A percentile compares a stretch with the other conserved stretches of the same genome.
Conservation (phyloP, 75 land plant genomes). For the Azolla pinnata region DNA sequence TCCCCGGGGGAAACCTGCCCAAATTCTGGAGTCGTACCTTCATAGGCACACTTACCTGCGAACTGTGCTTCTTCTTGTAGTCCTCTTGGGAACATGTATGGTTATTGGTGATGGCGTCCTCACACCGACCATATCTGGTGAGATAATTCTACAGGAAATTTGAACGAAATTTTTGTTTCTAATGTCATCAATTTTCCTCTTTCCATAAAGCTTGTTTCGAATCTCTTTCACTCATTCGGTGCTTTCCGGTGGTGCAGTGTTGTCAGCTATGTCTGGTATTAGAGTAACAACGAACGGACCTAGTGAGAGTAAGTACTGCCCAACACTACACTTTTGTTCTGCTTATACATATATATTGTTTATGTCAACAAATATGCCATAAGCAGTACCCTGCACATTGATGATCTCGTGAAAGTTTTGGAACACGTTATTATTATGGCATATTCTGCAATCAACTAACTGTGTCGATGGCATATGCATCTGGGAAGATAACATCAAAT, state of each 20-base stretch:
- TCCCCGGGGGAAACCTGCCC: slow-evolving; percentile 22
- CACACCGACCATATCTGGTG: slow-evolving; percentile 88
- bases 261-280: slow-evolving; percentile 6
- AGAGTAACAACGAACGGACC: too few relatives aligned
- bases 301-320: too few relatives aligned
- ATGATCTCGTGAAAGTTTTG: background rate
- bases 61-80: slow-evolving; percentile 42
- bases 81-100: slow-evolving; percentile 71
- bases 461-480: slow-evolving; percentile 2
- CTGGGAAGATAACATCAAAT: background rate
- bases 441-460: slow-evolving; percentile 8
- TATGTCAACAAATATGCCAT: background rate
- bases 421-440: background rate
- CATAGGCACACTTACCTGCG: slow-evolving; percentile 40
- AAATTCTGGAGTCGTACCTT: slow-evolving; percentile 34
- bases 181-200: slow-evolving; percentile 54
- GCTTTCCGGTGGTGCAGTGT: slow-evolving; percentile 2
- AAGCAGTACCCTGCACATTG: background rate
- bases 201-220: slow-evolving; percentile 40
- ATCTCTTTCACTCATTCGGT: too few relatives aligned
- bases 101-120: slow-evolving; percentile 83
- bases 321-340: background rate
- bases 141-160: background rate
- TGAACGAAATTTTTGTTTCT: slow-evolving; percentile 54
- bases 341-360: too few relatives aligned